Evolutionary conservation across 176 grass and related monocot species (phyloP).

Genomic region (Avena atlantica): DNA sequence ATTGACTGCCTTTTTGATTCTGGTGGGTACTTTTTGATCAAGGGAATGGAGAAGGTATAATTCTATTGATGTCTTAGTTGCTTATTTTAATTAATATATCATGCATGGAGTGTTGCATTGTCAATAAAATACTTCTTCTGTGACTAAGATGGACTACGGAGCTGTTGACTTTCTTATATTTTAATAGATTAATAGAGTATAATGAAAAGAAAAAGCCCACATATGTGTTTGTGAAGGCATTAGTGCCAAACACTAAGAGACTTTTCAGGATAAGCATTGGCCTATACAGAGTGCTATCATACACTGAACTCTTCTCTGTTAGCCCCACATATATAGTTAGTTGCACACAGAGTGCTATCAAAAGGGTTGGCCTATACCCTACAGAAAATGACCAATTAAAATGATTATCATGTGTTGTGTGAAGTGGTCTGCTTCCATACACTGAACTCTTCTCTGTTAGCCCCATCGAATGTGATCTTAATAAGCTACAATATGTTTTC

Average conservation of each 20-base stretch:
- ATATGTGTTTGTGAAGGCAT: not conserved
- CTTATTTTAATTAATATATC: conserved; percentile 31
- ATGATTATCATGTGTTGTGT: not conserved
- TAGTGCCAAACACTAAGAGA: not conserved
- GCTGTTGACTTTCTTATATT: conserved; percentile 7
- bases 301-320: no score
- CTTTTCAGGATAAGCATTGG: not conserved
- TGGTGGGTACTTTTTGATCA: conserved; percentile 98
- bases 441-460: conserved; percentile 15
- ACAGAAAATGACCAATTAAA: no score
- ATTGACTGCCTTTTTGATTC: conserved; percentile 88
- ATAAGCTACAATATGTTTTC: not conserved
- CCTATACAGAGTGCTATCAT: no score
- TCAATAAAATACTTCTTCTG: conserved; percentile 18
- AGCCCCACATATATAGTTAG: no score
- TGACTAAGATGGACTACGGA: not conserved
- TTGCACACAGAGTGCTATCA: no score
- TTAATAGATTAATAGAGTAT: not conserved
- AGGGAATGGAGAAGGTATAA: conserved; percentile 97
- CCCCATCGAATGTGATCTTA: conserved; percentile 7
- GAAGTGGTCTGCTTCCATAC: conserved; percentile 11
- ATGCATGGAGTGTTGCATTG: not conserved
- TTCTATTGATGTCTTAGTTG: conserved; percentile 34
- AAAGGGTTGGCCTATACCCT: no score
- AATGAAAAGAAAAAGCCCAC: not conserved